Evolutionary conservation across 345 rosid species (phyloP), one percentile per base, ranked within the genome.

Genomic region (Angophora floribunda): DNA sequence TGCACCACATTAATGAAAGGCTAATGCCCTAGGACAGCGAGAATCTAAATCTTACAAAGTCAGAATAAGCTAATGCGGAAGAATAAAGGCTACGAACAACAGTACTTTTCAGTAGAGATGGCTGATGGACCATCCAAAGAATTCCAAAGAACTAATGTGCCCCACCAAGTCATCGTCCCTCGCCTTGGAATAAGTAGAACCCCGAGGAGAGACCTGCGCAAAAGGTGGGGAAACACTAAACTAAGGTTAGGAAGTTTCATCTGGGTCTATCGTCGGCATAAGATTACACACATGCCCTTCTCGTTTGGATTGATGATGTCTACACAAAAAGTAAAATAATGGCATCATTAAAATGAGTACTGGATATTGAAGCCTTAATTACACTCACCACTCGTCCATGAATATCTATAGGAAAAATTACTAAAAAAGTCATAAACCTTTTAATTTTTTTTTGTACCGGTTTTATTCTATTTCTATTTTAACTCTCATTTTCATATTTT

Each of bases 351-450:
- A 4, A 67, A 67, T 3, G 3, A 67, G 45, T 4, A 32, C 0
- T 32, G 5, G 2, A 0, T 32, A 2, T 32, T 10, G 10, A 70
- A 70, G 32, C 3, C 6, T 32, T 19, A 16, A 36, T 16, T 32
- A 4, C 22, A 17, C 80, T 70, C 10, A 0, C 1, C 79, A 17
- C 45, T 32, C 6, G 0, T 32, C 41, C 4, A 0, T 12, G 13
- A 15, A 61, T 61, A 61, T 61, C 5, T 26, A 7, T 61, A 22
- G 24, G 28, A 2, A 0, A 0, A 55, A 55, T 55, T 55, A 55
- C 5, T 0, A 3, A 55, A 55, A 55, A 55, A 55, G 28, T 55
- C 13, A 0, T 22, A 9, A 55, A 22, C 24, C 0, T 55, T 22
- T 55, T 8, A 55, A 55, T 55, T 55, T 36, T 36, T 36, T 36